Evolutionary conservation across 176 grass and related monocot genomes (phyloP).

Genomic region (Oryza meridionalis): DNA sequence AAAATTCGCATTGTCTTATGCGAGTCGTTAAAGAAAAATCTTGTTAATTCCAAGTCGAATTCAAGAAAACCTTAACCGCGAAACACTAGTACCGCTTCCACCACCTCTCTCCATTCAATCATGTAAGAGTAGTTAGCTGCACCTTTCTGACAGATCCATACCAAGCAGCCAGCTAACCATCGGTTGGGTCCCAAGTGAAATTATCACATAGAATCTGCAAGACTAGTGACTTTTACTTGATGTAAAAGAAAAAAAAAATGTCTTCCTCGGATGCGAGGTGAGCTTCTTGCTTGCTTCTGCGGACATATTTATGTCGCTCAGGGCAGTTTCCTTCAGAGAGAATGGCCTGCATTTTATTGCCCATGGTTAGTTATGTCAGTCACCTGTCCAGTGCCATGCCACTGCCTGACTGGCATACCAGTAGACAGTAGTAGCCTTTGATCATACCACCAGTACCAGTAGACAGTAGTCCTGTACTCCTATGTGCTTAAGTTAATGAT

Average conservation of each 20-base stretch:
- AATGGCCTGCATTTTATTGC: constrained; percentile 11
- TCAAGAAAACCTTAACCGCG: no score
- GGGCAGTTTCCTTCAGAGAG: constrained; percentile 30
- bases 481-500: background rate
- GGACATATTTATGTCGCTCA: constrained; percentile 21
- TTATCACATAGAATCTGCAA: constrained; percentile 4
- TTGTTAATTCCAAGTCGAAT: no score
- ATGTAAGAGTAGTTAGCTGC: background rate
- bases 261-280: background rate
- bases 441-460: no score
- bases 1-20: no score
- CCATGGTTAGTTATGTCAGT: constrained; percentile 30
- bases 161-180: background rate
- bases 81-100: background rate
- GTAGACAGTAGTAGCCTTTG: background rate
- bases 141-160: background rate
- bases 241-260: background rate
- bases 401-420: background rate
- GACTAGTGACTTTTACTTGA: background rate
- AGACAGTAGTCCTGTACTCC: background rate
- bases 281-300: background rate
- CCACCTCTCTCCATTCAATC: background rate
- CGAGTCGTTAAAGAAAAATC: no score
- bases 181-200: background rate
- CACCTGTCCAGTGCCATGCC: constrained; percentile 1